Base-by-base conservation (phyloP, 148 eudicot species). In the Rheum nobile region DNA sequence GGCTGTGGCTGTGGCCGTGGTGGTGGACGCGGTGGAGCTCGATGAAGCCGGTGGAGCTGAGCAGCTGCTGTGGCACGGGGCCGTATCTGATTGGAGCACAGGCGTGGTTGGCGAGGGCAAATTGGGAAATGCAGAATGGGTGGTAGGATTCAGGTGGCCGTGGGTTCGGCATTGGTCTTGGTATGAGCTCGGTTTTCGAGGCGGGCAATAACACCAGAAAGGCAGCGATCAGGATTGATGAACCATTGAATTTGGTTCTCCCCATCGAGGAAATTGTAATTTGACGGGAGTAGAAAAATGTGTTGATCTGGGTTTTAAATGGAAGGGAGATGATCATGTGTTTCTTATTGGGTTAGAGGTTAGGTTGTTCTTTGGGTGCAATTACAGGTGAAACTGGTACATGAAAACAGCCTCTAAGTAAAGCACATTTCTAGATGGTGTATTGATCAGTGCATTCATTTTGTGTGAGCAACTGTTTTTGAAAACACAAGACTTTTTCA, bases 81-180 rank as follows among this genome's bases (percentile, higher is more conserved):
- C 74, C 57, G 67, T 79, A 86, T 9, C 90, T 87, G 61, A 91
- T 67, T 68, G 50, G 29, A 9, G 86, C 80, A 69, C 98, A 93
- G 0, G 95, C 98, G 35, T 79, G 91, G 73, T 85, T 89, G 9
- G 78, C 98, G n/a, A 91, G 84, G 11, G 91, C 88, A 44, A 89
- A 80, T 74, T 87, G 94, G 24, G 89, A 83, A 2, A 75, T 59
- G 74, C 96, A 93, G 32, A 89, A 76, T 0, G 91, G 90, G 38
- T 84, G 81, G 42, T 82, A 81, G 17, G 77, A n/a, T 14, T 1
- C 63, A 14, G 84, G 84, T 21, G 74, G 71, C 7, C 77, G 76
- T 12, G 76, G 76, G 79, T 43, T 29, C 26, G 67, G 19, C 41
- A 77, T 63, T 82, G 83, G 75, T 87, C 42, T 22, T 73, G 76